Evolutionary conservation across 75 land plant species (phyloP).

Genomic region (Sequoia sempervirens): DNA sequence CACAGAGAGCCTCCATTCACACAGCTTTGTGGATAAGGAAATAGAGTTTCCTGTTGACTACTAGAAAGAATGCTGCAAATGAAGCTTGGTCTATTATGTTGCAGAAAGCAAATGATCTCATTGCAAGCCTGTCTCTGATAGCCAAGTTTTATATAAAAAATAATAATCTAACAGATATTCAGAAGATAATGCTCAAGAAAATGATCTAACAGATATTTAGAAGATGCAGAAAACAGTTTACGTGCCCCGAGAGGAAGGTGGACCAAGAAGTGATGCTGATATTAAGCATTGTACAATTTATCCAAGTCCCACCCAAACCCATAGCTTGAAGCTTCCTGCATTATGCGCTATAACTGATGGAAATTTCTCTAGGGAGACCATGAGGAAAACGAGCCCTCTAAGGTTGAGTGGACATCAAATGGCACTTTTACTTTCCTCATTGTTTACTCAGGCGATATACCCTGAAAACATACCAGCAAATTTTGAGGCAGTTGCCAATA

Average conservation of each 20-base stretch:
- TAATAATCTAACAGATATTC: too few species aligned
- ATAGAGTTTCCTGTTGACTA: too few species aligned
- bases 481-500: constrained; percentile 90
- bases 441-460: constrained; percentile 63
- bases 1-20: too few species aligned
- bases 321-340: constrained; percentile 33
- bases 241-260: constrained; percentile 2
- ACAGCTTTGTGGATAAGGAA: too few species aligned
- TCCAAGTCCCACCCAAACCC: constrained; percentile 34
- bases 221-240: constrained; percentile 8
- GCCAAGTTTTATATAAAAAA: too few species aligned
- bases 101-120: too few species aligned
- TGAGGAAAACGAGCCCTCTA: constrained; percentile 30
- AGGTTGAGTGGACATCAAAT: constrained; percentile 77
- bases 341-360: constrained; percentile 15
- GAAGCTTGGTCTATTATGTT: too few species aligned
- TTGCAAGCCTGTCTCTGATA: too few species aligned
- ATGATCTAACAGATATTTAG: background rate
- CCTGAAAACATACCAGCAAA: constrained; percentile 68
- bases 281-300: constrained; percentile 24
- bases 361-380: constrained; percentile 5
- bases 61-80: too few species aligned
- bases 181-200: constrained; percentile 12
- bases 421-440: constrained; percentile 71
- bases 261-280: constrained; percentile 6